Evolutionary conservation across 768 basidiomycete genomes (phyloP).

Genomic region (Pulveroboletus sp.): DNA sequence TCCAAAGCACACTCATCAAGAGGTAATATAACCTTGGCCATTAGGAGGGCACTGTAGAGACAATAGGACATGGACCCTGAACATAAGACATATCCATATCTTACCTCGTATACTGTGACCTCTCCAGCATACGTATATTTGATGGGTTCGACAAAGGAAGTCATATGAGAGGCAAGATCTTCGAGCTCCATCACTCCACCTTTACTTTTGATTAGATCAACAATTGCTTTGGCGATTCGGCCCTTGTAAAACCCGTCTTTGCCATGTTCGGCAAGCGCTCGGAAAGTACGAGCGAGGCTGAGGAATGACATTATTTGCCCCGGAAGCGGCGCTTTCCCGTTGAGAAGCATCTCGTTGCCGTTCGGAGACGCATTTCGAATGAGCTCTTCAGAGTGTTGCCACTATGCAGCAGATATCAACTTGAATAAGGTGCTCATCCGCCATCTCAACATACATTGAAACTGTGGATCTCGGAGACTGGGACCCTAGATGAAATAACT

Average conservation of each 20-base stretch:
- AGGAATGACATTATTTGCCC: constrained; percentile 83
- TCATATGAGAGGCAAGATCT: constrained; percentile 83
- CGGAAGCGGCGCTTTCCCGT: constrained; percentile 77
- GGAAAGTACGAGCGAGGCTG: constrained; percentile 80
- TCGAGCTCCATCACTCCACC: constrained; percentile 93
- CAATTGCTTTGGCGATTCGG: constrained; percentile 81
- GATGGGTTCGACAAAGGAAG: constrained; percentile 84
- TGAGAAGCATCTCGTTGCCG: constrained; percentile 78
- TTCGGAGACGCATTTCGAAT: constrained; percentile 84
- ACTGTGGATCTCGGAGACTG: constrained; percentile 81
- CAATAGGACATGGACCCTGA: not conserved
- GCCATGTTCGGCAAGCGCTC: constrained; percentile 71
- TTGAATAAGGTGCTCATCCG: not conserved
- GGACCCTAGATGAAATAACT: constrained; percentile 47
- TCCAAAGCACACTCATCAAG: not conserved
- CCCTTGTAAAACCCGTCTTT: constrained; percentile 95
- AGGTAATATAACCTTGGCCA: constrained; percentile 63
- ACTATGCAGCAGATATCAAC: constrained; percentile 28
- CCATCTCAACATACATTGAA: constrained; percentile 38
- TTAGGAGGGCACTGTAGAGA: constrained; percentile 81
- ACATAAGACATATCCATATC: constrained; percentile 14
- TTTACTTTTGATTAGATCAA: constrained; percentile 75
- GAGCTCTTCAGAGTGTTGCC: constrained; percentile 52
- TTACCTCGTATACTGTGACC: constrained; percentile 87
- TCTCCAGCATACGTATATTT: constrained; percentile 82